Conservation (phyloP, 2,329 filamentous ascomycete genomes). For the Verticillium longisporum region DNA sequence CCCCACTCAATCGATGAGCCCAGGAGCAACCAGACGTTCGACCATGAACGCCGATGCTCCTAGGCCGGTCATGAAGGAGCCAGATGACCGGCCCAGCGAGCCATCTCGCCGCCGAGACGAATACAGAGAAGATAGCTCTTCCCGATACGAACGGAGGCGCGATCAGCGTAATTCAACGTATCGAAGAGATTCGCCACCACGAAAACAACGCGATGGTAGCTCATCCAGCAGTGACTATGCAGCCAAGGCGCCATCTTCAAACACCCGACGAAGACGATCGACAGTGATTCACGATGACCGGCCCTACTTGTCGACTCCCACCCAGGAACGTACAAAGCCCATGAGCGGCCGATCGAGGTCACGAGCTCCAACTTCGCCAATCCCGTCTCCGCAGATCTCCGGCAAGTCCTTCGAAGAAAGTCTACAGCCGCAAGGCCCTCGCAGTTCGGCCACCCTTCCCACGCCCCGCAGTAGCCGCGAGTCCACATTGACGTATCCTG, state of each 20-base stretch:
- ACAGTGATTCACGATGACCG: slow-evolving; percentile 27
- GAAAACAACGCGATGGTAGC: slow-evolving; percentile 12
- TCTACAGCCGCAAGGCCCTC: slow-evolving; percentile 10
- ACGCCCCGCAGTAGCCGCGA: slow-evolving; percentile 6
- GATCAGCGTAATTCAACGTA: slow-evolving; percentile 19
- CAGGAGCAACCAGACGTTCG: slow-evolving; percentile 16
- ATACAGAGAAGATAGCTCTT: slow-evolving; percentile 3
- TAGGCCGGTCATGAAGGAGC: slow-evolving; percentile 19
- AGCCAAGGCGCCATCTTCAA: slow-evolving; percentile 19
- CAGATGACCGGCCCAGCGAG: slow-evolving; percentile 24
- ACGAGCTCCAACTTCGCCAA: slow-evolving; percentile 23
- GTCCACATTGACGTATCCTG: slow-evolving; percentile 18
- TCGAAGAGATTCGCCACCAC: slow-evolving; percentile 16
- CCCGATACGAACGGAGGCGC: slow-evolving; percentile 12
- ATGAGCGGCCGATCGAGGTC: slow-evolving; percentile 21
- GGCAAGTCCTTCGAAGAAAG: slow-evolving; percentile 9
- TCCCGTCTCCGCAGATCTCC: slow-evolving; percentile 21
- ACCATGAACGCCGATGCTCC: slow-evolving; percentile 18
- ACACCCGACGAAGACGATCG: slow-evolving; percentile 24
- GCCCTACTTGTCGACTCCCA: slow-evolving; percentile 14
- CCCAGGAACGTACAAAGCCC: slow-evolving; percentile 5
- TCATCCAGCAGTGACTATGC: slow-evolving; percentile 32
- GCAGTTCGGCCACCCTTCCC: slow-evolving; percentile 24
- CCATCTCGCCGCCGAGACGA: slow-evolving; percentile 16
- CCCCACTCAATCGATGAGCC: slow-evolving; percentile 18